Evolutionary conservation across 164 flowering plant genomes (phyloP).

Genomic region (Taxillus chinensis): DNA sequence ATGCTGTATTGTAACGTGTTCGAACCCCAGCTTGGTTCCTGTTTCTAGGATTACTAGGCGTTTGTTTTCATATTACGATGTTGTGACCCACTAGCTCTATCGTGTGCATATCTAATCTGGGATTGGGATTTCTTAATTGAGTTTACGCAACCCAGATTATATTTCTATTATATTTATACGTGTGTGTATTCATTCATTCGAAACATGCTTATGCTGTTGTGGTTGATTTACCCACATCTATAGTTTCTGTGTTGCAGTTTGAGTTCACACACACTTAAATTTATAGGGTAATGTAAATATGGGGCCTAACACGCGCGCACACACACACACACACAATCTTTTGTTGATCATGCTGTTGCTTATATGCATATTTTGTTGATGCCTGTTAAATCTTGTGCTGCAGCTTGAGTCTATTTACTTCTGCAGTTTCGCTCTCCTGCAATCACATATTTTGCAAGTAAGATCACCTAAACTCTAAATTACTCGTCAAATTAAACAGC

Average conservation of each 20-base stretch:
- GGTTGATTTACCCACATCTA: no score
- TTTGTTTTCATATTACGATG: no score
- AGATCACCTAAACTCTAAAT: constrained; percentile 9
- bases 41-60: no score
- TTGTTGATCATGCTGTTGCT: background rate
- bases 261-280: no score
- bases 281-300: no score
- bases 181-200: no score
- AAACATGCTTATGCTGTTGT: no score
- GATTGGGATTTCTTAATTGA: no score
- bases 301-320: no score
- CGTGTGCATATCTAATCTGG: no score
- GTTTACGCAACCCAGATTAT: background rate
- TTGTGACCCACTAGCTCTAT: no score
- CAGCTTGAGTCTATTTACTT: constrained; percentile 71
- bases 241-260: no score
- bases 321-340: background rate
- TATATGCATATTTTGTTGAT: background rate
- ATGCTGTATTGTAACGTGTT: background rate
- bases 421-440: constrained; percentile 71
- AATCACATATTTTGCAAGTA: constrained; percentile 95
- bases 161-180: background rate
- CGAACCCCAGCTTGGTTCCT: background rate
- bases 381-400: constrained; percentile 4
- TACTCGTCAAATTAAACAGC: background rate